Base-by-base conservation (phyloP, 768 basidiomycete genomes). In the Udeniomyces megalosporus region DNA sequence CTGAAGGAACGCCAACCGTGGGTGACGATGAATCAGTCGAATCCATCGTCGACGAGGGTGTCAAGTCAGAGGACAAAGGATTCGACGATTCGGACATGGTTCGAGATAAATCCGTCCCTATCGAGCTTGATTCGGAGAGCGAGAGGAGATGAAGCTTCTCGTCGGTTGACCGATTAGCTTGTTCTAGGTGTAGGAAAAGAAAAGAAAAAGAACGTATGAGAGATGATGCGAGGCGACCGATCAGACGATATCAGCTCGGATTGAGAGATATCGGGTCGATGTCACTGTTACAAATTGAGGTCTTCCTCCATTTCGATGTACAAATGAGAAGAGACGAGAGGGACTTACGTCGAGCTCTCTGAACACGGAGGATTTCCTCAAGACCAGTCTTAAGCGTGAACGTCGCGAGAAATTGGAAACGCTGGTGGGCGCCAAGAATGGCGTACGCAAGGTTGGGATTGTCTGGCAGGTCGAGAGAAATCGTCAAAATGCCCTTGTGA, bases 371-470 rank as follows among this genome's bases (percentile, higher is more conserved):
- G 28, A 96, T 84, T 69, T 95, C 91, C 3, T 85, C 79, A 47
- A 97, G 78, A 10, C 86, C 93, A n/a, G 80, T 77, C 1, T 84
- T 78, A 10, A 99, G 78, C 0, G 91, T 95, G 70, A 97, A 93
- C 0, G 86, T 93, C 2, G 89, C 89, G 20, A 99, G 78, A 65
- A 87, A 83, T 71, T 95, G 86, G 71, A 99, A 93, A 1, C 79
- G 77, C 67, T 85, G 84, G 72, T 90, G 87, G 0, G 88, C 80
- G 8, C 85, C 81, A 3, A 97, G 76, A 56, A 97, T 81, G 3
- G 84, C 84, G 71, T 95, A 92, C 52, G 90, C 77, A 42, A 97
- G 73, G 69, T 93, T 86, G 0, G 92, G 84, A 71, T 95, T 97
- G 32, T 87, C 84, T 46, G 80, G n/a, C 29, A 58, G 38, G 20